These are phyloP conservation scores for Cadophora luteo-olivacea DNA, from an alignment of 2,329 filamentous ascomycete species.

Conservation along the genomic window DNA sequence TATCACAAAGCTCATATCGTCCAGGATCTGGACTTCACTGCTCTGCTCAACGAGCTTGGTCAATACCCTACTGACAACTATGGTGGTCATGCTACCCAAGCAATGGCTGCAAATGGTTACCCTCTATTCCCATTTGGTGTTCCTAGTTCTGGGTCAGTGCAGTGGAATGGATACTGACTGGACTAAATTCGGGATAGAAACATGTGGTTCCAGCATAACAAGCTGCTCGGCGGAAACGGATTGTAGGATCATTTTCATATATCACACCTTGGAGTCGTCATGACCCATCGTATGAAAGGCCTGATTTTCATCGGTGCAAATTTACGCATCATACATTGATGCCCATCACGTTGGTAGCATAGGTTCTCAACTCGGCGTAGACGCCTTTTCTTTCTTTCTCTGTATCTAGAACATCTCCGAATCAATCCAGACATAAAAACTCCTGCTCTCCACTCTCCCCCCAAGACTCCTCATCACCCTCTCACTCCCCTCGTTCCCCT, in stretches of 20 bases:
- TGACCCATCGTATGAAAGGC: background rate
- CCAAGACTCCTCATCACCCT: slow-evolving; percentile 41
- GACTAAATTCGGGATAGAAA: background rate
- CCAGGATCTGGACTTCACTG: background rate
- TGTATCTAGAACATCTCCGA: slow-evolving; percentile 30
- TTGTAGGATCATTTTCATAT: background rate
- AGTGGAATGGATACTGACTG: background rate
- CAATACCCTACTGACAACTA: background rate
- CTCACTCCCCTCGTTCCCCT: slow-evolving; percentile 42
- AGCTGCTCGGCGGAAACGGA: background rate
- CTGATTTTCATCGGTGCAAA: background rate
- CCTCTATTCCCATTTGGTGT: background rate
- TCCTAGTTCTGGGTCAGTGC: background rate
- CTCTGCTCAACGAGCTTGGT: background rate
- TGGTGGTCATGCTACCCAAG: background rate
- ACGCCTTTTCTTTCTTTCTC: background rate
- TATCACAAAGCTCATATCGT: background rate
- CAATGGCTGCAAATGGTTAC: background rate
- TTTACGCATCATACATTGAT: too few relatives aligned
- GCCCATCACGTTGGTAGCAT: background rate
- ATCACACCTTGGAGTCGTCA: background rate
- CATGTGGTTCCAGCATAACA: background rate
- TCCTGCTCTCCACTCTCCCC: slow-evolving; percentile 26
- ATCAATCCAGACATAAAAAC: slow-evolving; percentile 41
- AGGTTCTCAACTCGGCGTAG: background rate